A percentile compares a stretch with the other conserved stretches of the same genome.
phyloP scores from a whole-genome alignment of 2,329 filamentous ascomycete genomes.

The Canariomyces notabilis region DNA sequence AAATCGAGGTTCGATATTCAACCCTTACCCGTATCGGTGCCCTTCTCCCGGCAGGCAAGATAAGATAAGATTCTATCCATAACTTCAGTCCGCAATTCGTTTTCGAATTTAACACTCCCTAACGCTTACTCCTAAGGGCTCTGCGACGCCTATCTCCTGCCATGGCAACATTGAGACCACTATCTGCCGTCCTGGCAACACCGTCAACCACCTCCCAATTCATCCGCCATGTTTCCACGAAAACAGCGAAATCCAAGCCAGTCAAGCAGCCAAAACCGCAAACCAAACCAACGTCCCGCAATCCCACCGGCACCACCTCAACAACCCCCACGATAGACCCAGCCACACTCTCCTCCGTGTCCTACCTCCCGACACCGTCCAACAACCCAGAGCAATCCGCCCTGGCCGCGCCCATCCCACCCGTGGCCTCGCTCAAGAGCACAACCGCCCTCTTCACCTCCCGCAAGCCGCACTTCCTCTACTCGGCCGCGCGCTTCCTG shows the following conservation, averaged over 20 bases:
- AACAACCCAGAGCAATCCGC: slow-evolving; percentile 21
- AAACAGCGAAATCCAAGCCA: neutral
- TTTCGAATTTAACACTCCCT: neutral
- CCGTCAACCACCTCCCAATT: neutral
- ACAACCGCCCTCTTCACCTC: slow-evolving; percentile 27
- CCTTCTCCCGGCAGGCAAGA: neutral
- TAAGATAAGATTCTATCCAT: neutral
- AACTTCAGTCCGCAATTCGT: neutral
- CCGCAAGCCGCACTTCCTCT: slow-evolving; percentile 38
- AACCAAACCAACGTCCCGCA: neutral
- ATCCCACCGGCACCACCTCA: slow-evolving; percentile 4
- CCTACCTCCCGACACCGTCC: slow-evolving; percentile 28
- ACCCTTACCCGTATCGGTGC: neutral
- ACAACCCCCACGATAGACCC: neutral
- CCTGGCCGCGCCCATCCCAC: slow-evolving; percentile 18
- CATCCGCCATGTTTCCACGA: neutral
- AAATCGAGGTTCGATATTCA: neutral
- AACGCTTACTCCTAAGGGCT: neutral
- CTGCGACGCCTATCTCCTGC: neutral
- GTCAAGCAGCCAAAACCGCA: slow-evolving; percentile 1
- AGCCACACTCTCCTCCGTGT: slow-evolving; percentile 20
- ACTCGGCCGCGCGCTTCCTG: slow-evolving; percentile 43
- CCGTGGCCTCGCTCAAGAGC: slow-evolving; percentile 16
- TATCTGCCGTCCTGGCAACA: neutral
- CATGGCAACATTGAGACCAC: neutral